Evolutionary conservation across 257 asterid species (phyloP).

Genomic region (Nicotiana otophora): DNA sequence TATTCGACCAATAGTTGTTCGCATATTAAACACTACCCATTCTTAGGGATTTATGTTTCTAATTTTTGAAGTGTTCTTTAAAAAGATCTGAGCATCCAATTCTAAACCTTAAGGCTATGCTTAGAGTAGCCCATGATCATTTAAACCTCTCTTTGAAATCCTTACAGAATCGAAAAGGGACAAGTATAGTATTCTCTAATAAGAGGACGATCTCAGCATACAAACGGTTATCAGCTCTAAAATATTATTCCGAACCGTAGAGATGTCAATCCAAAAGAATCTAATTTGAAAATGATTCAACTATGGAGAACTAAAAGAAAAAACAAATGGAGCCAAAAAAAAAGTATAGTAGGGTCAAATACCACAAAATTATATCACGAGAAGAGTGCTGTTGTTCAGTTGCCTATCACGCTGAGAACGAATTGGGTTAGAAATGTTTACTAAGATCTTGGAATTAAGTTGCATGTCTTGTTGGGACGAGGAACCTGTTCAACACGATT

Average conservation of each 20-base stretch:
- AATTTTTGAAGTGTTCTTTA: no score
- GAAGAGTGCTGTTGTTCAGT: background rate
- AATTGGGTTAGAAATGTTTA: background rate
- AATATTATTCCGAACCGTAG: background rate
- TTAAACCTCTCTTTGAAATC: no score
- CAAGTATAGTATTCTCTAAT: no score
- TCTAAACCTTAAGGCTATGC: no score
- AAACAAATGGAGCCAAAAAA: background rate
- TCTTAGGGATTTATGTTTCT: no score
- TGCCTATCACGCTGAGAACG: conserved; percentile 6
- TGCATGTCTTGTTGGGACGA: conserved; percentile 7
- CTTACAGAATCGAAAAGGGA: no score
- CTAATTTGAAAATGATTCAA: background rate
- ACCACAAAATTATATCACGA: background rate
- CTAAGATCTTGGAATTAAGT: background rate
- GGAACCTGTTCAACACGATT: background rate
- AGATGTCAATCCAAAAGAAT: background rate
- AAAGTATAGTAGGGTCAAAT: background rate
- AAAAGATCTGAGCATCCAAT: no score
- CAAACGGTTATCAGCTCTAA: background rate
- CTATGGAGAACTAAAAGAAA: background rate
- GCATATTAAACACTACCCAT: no score
- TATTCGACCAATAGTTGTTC: no score
- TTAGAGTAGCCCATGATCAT: no score
- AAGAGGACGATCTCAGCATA: background rate